phyloP scores from a whole-genome alignment of 164 flowering plant species.

The Vitis vinifera region DNA sequence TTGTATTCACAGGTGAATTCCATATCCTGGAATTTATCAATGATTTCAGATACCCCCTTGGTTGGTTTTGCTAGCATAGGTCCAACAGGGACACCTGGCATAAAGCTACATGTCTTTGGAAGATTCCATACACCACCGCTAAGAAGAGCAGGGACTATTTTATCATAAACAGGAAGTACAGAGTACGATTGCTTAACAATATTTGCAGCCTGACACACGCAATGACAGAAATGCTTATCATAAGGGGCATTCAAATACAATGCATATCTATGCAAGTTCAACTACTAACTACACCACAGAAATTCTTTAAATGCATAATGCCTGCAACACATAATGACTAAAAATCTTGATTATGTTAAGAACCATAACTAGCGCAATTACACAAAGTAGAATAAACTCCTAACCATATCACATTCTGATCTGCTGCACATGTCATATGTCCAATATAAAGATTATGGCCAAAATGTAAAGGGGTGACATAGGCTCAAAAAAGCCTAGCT shows the following conservation, averaged over 20 bases:
- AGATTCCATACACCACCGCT: conserved; percentile 80
- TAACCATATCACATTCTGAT: background rate
- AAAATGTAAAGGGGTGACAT: background rate
- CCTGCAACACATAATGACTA: background rate
- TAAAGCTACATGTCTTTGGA: conserved; percentile 64
- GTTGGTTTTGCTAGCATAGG: conserved; percentile 99
- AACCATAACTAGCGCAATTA: background rate
- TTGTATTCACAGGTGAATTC: conserved; percentile 97
- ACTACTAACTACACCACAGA: background rate
- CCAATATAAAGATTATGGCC: background rate
- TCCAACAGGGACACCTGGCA: conserved; percentile 92
- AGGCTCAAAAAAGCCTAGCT: too few relatives aligned
- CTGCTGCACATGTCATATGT: background rate
- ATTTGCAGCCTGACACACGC: conserved; percentile 71
- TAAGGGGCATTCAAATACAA: background rate
- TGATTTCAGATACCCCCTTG: conserved; percentile 86
- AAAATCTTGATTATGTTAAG: background rate
- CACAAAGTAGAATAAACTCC: background rate
- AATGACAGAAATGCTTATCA: background rate
- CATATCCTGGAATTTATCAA: conserved; percentile 85
- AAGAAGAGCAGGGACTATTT: conserved; percentile 76
- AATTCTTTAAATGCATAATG: background rate
- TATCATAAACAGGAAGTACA: conserved; percentile 88
- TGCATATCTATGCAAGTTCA: background rate
- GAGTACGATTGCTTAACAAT: conserved; percentile 90